Percentiles rank a stretch among this genome's conserved stretches.
Evolutionary conservation across 208 protist species (phyloP).

Genomic region (Wallacemonas sp.): DNA sequence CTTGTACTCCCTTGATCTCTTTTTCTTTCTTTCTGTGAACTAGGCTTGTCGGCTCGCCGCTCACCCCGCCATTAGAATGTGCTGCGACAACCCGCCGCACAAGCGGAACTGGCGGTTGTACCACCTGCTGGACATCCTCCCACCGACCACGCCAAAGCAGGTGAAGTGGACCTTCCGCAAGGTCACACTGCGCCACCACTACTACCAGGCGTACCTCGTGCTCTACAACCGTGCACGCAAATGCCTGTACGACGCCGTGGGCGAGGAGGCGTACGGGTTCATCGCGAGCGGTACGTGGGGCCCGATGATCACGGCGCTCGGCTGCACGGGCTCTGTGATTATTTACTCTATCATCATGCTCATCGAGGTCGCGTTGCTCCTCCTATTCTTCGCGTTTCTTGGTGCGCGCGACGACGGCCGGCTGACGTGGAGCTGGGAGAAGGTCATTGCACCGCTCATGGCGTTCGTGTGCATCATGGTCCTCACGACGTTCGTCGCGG

Average conservation of each 20-base stretch:
- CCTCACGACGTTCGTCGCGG: constrained; percentile 42
- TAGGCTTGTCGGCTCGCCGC: no score
- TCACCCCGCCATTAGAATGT: no score
- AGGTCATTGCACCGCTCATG: constrained; percentile 53
- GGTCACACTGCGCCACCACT: constrained; percentile 84
- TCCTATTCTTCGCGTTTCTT: constrained; percentile 74
- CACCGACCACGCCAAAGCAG: constrained; percentile 65
- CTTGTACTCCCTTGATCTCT: not conserved
- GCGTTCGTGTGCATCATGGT: constrained; percentile 42
- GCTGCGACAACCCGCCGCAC: constrained; percentile 29
- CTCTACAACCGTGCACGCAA: constrained; percentile 78
- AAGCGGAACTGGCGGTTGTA: constrained; percentile 82
- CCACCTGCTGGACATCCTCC: constrained; percentile 74
- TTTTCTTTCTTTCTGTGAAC: constrained; percentile 20
- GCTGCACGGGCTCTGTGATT: constrained; percentile 42
- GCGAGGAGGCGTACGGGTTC: constrained; percentile 82
- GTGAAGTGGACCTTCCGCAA: constrained; percentile 87
- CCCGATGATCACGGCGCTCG: constrained; percentile 64
- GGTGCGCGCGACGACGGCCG: constrained; percentile 38
- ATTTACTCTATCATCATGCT: constrained; percentile 65
- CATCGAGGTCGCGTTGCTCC: constrained; percentile 44
- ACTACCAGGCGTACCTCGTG: constrained; percentile 83
- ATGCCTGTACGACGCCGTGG: constrained; percentile 76
- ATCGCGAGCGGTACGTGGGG: constrained; percentile 86
- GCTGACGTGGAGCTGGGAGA: constrained; percentile 32